A percentile compares a stretch with the other conserved stretches of the same genome.
Evolutionary conservation across 257 asterid genomes (phyloP).

Genomic region (Nicotiana undulata): DNA sequence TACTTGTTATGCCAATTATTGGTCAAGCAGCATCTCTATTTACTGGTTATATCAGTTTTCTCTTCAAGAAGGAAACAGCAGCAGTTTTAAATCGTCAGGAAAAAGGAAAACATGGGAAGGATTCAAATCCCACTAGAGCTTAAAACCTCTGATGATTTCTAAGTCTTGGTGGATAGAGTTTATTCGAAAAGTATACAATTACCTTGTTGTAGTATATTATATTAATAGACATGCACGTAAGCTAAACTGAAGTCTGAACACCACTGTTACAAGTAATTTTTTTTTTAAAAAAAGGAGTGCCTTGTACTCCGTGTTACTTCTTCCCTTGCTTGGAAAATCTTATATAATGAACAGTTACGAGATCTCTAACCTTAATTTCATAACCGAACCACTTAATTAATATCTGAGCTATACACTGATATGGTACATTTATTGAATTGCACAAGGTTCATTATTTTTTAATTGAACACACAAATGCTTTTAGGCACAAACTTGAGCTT

Average conservation of each 20-base stretch:
- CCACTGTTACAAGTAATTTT: no score
- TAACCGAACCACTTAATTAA: no score
- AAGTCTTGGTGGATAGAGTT: background rate
- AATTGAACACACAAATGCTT: background rate
- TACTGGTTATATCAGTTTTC: background rate
- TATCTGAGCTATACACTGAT: no score
- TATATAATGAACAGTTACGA: background rate
- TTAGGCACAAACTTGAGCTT: background rate
- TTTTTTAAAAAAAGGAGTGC: background rate
- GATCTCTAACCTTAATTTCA: no score
- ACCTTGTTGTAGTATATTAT: background rate
- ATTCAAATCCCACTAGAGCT: background rate
- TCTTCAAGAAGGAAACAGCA: background rate
- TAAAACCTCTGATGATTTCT: background rate
- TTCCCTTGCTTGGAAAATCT: background rate
- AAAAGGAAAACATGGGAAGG: background rate
- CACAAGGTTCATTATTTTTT: no score
- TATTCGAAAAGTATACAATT: background rate
- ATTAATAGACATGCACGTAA: background rate
- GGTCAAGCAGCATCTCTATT: background rate
- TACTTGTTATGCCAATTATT: background rate
- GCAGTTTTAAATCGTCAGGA: background rate
- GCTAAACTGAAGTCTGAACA: background rate
- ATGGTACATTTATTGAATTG: no score
- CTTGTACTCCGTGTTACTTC: background rate